Base-by-base conservation (phyloP, 257 asterid species). In the Solanum lycopersicoides region DNA sequence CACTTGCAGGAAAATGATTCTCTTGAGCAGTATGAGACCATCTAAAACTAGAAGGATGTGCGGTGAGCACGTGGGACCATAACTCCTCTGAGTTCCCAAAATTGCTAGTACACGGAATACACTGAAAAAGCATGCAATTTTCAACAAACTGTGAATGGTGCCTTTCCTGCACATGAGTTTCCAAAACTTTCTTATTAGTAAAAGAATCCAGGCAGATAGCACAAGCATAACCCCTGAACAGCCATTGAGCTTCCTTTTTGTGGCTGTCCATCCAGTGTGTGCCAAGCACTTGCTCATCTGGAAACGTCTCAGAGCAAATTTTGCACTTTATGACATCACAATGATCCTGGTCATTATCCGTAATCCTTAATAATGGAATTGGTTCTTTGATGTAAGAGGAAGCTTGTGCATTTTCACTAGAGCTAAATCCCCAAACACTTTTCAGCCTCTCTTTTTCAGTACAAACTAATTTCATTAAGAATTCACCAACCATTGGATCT, bases 161-260 rank as follows among this genome's bases (percentile, higher is more conserved):
- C 90, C 99, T 92, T 91, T 97, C 99, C 90, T 96, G 98, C 83
- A 96, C 98, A 85, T 96, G 99, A 76, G 95, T 89, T 91, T 97
- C 99, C 91, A 97, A 88, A 88, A 95, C 93, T 91, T 97, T 97
- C 88, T 90, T 95, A 89, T 97, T 96, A 83, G 99, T 97, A 87
- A 96, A 97, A 69, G 99, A 96, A 88, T 97, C 99, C 86, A 97
- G 89, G 91, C 99, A 97, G 79, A 97, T 94, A 82, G 98, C 98
- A 91, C 99, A 97, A 41, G 94, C 99, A 87, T 96, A 97, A 83
- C 99, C 99, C 93, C 99, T 93, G 86, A 96, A 97, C 23, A 96
- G 93, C 99, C 99, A 95, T 87, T 97, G 97, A 9, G 98, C 98
- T 92, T 97, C 99, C 92, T 95, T 96, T 92, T 93, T 97, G 90